Percentiles rank a stretch among this genome's conserved stretches.
phyloP scores from a whole-genome alignment of 495 filamentous ascomycete species.

The Aspergillus panamensis region DNA sequence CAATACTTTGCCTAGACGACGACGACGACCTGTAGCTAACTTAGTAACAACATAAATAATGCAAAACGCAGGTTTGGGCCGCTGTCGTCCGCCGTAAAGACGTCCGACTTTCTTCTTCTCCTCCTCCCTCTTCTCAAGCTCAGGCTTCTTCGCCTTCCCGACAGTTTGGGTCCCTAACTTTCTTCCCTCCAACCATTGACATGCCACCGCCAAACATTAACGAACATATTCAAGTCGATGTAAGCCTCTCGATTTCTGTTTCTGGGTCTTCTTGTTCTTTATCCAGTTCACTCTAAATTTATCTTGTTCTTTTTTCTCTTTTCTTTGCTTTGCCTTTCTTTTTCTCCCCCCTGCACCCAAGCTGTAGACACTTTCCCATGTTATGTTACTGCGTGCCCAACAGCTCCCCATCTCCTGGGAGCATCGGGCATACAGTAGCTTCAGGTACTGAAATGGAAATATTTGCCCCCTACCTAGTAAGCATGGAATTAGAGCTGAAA shows the following conservation, averaged over 20 bases:
- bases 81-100: too few species aligned
- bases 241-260: constrained; percentile 21
- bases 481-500: not conserved
- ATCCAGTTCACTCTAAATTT: not conserved
- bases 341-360: not conserved
- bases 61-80: too few species aligned
- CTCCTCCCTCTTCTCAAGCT: not conserved
- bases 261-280: too few species aligned
- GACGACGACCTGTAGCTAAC: too few species aligned
- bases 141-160: not conserved
- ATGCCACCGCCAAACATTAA: constrained; percentile 35
- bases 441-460: not conserved
- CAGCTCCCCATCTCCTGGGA: not conserved
- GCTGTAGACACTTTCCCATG: not conserved
- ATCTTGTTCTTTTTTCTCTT: not conserved
- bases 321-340: not conserved
- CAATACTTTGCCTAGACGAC: too few species aligned
- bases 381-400: not conserved
- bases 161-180: not conserved
- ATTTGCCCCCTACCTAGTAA: not conserved
- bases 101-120: not conserved
- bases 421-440: not conserved
- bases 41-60: too few species aligned
- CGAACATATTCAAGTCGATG: constrained; percentile 40
- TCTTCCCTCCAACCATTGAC: constrained; percentile 3